Evolutionary conservation across 257 asterid species (phyloP), one percentile per base, ranked within the genome.

Genomic region (Ophiorrhiza pumila): DNA sequence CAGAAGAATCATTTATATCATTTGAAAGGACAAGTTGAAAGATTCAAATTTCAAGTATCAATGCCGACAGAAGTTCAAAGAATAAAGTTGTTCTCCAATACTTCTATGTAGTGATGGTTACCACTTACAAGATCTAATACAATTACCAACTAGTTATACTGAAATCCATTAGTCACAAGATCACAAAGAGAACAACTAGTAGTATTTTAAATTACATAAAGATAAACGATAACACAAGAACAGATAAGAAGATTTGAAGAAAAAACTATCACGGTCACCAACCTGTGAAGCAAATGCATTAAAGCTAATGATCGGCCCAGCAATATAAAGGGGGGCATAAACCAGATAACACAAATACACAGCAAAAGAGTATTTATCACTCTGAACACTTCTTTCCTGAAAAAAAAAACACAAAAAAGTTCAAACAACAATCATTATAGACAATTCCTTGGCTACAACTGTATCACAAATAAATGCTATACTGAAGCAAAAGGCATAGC

Each of bases 231-330:
- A 70, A 18, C 62, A 53, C 37, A 57, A 39, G 9, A 43, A 42
- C 17, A 47, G 6, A 25, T 32, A 43, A 73, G 39, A 29, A 35
- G 31, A 18, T 58, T 43, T 74, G 10, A 47, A 15, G 25, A 23
- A 59, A 56, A 47, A 43, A 31, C 29, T 34, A 57, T 32, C 55
- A 27, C 53, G 58, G 53, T 46, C 61, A 86, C 93, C 80, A 79
- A 94, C 99, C 97, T 94, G 99, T 11, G 98, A 85, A 80, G 87
- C 93, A 92, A 94, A 91, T 71, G 98, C 99, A 63, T 90, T 94
- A 93, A 94, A 94, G 87, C 92, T 90, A 77, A 94, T 80, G 78
- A 94, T 91, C 45, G 99, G 99, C 78, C 99, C 99, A 74, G 99
- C 97, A 80, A 94, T 84, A 80, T 94, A 94, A 62, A 94, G 97